Evolutionary conservation across 164 flowering plant genomes (phyloP).

Genomic region (Vitis riparia): DNA sequence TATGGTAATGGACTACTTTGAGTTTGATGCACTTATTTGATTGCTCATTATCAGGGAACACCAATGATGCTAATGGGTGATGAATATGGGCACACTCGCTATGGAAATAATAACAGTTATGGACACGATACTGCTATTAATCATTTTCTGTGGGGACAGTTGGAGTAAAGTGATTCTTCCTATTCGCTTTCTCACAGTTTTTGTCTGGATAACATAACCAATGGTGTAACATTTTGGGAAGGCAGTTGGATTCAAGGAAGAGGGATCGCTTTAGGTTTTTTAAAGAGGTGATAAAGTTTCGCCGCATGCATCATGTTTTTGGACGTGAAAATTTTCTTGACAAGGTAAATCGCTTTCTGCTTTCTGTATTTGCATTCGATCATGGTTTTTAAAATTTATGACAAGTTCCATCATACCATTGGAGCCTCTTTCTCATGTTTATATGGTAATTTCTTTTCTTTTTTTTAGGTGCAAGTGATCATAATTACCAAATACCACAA

Average conservation of each 20-base stretch:
- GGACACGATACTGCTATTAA: slow-evolving; percentile 88
- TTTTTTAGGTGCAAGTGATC: too few species aligned
- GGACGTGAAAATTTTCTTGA: slow-evolving; percentile 60
- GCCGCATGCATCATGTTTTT: slow-evolving; percentile 48
- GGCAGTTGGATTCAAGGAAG: slow-evolving; percentile 67
- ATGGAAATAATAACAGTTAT: slow-evolving; percentile 95
- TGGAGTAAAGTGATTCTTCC: slow-evolving; percentile 28
- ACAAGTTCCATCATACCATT: too few species aligned
- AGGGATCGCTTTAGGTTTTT: slow-evolving; percentile 75
- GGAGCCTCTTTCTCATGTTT: too few species aligned
- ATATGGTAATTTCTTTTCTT: too few species aligned
- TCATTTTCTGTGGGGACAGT: slow-evolving; percentile 85
- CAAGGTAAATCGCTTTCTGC: slow-evolving; percentile 42
- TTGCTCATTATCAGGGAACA: slow-evolving; percentile 56
- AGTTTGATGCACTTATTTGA: not conserved
- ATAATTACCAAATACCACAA: too few species aligned
- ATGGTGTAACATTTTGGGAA: slow-evolving; percentile 10
- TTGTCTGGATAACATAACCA: not conserved
- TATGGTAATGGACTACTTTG: not conserved
- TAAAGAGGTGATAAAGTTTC: slow-evolving; percentile 77
- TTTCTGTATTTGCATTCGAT: not conserved
- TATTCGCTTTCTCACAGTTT: not conserved
- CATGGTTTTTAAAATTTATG: too few species aligned
- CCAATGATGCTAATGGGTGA: slow-evolving; percentile 99
- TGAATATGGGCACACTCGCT: slow-evolving; percentile 95